Base-by-base conservation (phyloP, 768 basidiomycete genomes). In the Tylopilus cervinicoccineus region DNA sequence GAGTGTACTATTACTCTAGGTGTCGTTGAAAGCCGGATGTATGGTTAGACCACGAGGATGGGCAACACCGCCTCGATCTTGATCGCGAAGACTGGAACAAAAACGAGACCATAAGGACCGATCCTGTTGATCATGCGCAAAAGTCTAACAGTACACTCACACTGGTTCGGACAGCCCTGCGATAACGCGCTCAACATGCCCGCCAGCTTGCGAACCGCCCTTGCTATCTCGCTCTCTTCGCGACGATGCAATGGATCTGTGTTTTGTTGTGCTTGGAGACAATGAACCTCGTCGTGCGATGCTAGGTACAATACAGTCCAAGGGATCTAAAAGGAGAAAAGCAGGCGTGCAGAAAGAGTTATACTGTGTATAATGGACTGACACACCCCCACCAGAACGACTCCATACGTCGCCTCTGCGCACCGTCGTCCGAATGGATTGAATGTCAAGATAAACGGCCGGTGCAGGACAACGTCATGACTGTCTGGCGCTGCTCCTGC, bases 41-140 rank as follows among this genome's bases (percentile, higher is more conserved):
- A n/a, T n/a, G n/a, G n/a, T n/a, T n/a, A 53, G 29, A 26, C 20
- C 7, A 47, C 5, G 24, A 64, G 56, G 45, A 60, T 20, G 38
- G 65, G 48, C 7, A 65, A 23, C 17, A 65, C 36, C 1, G 57
- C 56, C 47, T 68, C 64, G 31, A 66, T 55, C 29, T 54, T 58
- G 26, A 45, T 47, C 17, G 60, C 53, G 14, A 62, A 55, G 28
- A 57, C 62, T 64, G 32, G 2, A 47, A 20, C 38, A 29, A 23
- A 22, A 23, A 28, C 16, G 13, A 17, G 6, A 5, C 4, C 32
- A n/a, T 42, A 7, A 23, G 26, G 16, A 6, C 2, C 26, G n/a
- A 38, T 37, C 23, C 34, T 45, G 34, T 26, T 14, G 10, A 32
- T 42, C 28, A 26, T 6, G 20, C 23, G 1, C 13, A 22, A 37